Evolutionary conservation across 352 stramenopile genomes (phyloP).

Genomic region (Salisapilia sapeloensis): DNA sequence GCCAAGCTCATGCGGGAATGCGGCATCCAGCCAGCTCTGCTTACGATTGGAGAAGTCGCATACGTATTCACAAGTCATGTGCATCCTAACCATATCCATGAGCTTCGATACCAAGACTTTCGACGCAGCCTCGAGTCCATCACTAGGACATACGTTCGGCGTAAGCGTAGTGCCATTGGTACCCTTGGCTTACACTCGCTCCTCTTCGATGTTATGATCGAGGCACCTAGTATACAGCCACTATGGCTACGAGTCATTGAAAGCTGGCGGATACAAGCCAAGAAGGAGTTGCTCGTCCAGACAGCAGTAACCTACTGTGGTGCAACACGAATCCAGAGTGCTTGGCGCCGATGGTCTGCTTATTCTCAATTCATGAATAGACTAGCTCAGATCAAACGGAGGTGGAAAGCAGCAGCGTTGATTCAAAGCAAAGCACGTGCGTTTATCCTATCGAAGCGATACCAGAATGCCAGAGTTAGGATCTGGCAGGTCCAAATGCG

Average conservation of each 20-base stretch:
- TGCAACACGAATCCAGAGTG: conserved; percentile 24
- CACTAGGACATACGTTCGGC: no score
- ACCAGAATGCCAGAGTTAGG: not conserved
- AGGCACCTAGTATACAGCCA: conserved; percentile 13
- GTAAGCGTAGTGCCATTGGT: no score
- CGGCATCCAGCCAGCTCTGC: conserved; percentile 16
- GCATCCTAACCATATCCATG: no score
- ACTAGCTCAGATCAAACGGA: conserved; percentile 14
- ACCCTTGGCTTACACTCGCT: conserved; percentile 11
- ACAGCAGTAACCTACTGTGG: conserved; percentile 20
- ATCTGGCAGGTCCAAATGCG: conserved; percentile 7
- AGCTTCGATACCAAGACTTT: no score
- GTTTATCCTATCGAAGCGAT: not conserved
- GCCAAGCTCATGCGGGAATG: conserved; percentile 55
- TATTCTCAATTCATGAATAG: conserved; percentile 2
- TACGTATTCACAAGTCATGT: conserved; percentile 38
- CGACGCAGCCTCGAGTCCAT: no score
- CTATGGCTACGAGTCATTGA: conserved; percentile 29
- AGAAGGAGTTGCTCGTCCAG: conserved; percentile 9
- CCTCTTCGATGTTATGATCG: conserved; percentile 26
- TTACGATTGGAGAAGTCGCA: conserved; percentile 42
- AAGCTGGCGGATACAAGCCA: conserved; percentile 19
- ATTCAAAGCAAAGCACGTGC: conserved; percentile 21
- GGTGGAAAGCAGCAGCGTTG: conserved; percentile 18
- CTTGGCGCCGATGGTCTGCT: conserved; percentile 23